Conservation (phyloP, 2,329 filamentous ascomycete species). For the Pseudogymnoascus sp. region DNA sequence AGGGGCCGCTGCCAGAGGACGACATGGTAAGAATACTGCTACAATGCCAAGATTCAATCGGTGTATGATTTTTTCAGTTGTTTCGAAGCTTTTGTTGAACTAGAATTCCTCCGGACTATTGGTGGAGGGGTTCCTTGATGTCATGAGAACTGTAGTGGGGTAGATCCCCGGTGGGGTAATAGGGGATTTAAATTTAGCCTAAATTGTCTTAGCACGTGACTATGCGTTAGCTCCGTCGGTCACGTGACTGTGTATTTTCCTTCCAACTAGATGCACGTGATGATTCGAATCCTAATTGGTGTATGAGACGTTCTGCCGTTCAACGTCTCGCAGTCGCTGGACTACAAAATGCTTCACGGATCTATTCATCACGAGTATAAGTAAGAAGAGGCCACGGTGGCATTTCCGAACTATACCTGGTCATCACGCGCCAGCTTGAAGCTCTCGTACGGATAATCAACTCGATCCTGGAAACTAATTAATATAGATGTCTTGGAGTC, state of each 20-base stretch:
- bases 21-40: constrained; percentile 23
- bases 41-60: not conserved
- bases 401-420: not conserved
- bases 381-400: not conserved
- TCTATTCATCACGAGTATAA: not conserved
- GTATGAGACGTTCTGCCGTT: not conserved
- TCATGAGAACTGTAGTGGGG: constrained; percentile 1
- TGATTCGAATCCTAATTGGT: not conserved
- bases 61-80: not conserved
- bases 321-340: not conserved
- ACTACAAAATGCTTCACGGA: not conserved
- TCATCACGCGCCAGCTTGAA: not conserved
- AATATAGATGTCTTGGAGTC: not conserved
- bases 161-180: not conserved
- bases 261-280: not conserved
- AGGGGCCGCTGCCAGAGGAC: constrained; percentile 41
- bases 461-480: not conserved
- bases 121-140: constrained; percentile 1
- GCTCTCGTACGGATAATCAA: not conserved
- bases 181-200: not conserved
- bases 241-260: not conserved
- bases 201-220: not conserved
- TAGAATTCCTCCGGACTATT: not conserved
- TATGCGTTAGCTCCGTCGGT: not conserved
- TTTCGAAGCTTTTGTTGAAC: constrained; percentile 2